Base-by-base conservation (phyloP, 208 protist species). In the Crithidia brevicula region DNA sequence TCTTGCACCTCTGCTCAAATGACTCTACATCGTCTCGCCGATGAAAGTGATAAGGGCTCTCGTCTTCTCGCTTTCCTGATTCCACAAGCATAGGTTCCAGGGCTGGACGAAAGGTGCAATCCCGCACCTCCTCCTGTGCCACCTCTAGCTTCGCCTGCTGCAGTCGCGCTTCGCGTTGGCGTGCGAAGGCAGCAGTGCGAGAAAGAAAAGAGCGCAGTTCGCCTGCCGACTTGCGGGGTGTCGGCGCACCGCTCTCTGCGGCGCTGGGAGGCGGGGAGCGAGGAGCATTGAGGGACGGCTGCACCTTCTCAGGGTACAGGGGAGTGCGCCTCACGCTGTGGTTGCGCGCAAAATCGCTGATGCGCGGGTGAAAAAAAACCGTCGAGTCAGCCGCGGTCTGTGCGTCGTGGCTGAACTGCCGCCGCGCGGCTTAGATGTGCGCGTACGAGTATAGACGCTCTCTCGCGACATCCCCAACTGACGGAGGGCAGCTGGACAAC, bases 401-500 rank as follows among this genome's bases (percentile, higher is more conserved):
- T 4, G 58, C 67, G n/a, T 43, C 4, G 38, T 11, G 4, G 23
- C 13, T n/a, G 10, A 25, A 9, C 11, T 53, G 46, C 0, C 18
- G 40, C 10, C 28, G 16, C 13, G 2, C 40, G 8, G 18, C 2
- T 38, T 46, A 50, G 5, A 66, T 18, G 27, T n/a, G 49, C 8
- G 58, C 58, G 40, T 66, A 73, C 15, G 33, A 18, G 52, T 43
- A 58, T 15, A 65, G 53, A 1, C 63, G 30, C 25, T 47, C 56
- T 2, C 42, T 22, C 18, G 54, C 53, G 20, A 47, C 33, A n/a
- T 70, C 30, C 3, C 16, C 20, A 0, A n/a, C 27, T 23, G 30
- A 46, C 5, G 25, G 23, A 2, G 10, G n/a, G n/a, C n/a, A n/a
- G n/a, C n/a, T n/a, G n/a, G n/a, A n/a, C n/a, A n/a, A n/a, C n/a